Base-by-base conservation (phyloP, 345 rosid species). In the Capsella bursapastoris region DNA sequence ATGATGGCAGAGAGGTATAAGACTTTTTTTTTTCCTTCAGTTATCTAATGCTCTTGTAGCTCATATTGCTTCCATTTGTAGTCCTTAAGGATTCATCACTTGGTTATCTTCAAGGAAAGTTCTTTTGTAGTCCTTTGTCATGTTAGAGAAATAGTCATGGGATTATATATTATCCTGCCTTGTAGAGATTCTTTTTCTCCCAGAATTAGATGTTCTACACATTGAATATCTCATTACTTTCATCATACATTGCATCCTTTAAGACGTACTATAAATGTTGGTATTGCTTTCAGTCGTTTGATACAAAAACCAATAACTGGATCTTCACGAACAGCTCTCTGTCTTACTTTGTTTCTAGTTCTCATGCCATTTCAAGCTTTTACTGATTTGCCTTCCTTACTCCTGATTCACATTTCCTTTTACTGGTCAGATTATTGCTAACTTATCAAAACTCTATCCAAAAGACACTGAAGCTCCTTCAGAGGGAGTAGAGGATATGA, bases 401-500 rank as follows among this genome's bases (percentile, higher is more conserved):
- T 38, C 52, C 16, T 74, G 28, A 49, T 74, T 38, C 13, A 48
- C 50, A 61, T 53, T 62, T 58, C 34, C 51, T 44, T 61, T 62
- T 62, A 63, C 43, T 53, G 65, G 31, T 43, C 77, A 93, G 97
- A 85, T 91, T 67, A 78, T 79, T 52, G 74, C 82, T 35, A 86
- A 74, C 32, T 64, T 90, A 63, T 83, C 90, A 31, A 86, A 80
- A 64, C 43, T 93, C 13, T 56, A 85, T 69, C 89, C 89, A 2
- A 84, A 76, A 66, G 98, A 93, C 50, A 68, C 25, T 71, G 98
- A 93, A 48, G 83, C 86, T 76, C 87, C 86, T 28, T 79, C 71
- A 45, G 90, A 80, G 38, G 97, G 98, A 70, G 83, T 90, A 45
- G 98, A 93, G 80, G 98, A 93, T 88, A 93, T 93, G 98, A 93